Conservation (phyloP, 805 yeast genomes). For the Sugiyamaella boreocaroliniensis region DNA sequence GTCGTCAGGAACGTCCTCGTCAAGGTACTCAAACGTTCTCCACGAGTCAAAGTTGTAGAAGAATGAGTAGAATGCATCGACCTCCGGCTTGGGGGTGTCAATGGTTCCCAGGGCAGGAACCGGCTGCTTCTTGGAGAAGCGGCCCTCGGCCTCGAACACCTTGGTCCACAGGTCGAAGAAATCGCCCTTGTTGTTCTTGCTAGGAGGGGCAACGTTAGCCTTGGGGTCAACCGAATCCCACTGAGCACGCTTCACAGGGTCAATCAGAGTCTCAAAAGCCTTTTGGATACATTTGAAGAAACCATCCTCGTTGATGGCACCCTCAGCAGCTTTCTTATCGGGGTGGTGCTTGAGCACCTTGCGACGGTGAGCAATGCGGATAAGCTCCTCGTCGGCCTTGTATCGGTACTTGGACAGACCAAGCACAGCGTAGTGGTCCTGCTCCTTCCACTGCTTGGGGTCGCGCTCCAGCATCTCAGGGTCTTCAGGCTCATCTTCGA, state of each 20-base stretch:
- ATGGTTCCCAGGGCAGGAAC: slow-evolving; percentile 73
- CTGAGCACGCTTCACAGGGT: slow-evolving; percentile 81
- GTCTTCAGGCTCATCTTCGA: slow-evolving; percentile 57
- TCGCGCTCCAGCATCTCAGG: slow-evolving; percentile 79
- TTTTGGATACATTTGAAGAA: slow-evolving; percentile 97
- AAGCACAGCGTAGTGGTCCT: slow-evolving; percentile 92
- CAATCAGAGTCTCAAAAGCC: slow-evolving; percentile 85
- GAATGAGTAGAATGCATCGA: slow-evolving; percentile 82
- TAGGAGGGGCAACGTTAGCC: slow-evolving; percentile 80
- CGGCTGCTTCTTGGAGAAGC: slow-evolving; percentile 89
- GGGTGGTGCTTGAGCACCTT: slow-evolving; percentile 97
- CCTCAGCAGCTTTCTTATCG: slow-evolving; percentile 91
- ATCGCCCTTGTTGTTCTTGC: slow-evolving; percentile 55
- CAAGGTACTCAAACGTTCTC: slow-evolving; percentile 96
- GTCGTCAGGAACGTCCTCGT: slow-evolving; percentile 99
- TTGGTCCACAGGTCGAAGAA: slow-evolving; percentile 91
- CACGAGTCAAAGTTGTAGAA: slow-evolving; percentile 95
- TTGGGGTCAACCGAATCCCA: slow-evolving; percentile 89
- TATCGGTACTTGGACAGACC: slow-evolving; percentile 88
- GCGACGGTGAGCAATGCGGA: slow-evolving; percentile 93
- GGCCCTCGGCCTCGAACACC: slow-evolving; percentile 80
- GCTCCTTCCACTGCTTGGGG: slow-evolving; percentile 97
- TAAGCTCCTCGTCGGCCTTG: slow-evolving; percentile 86
- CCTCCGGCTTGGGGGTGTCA: slow-evolving; percentile 66
- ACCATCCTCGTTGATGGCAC: slow-evolving; percentile 79